Evolutionary conservation across 2,329 filamentous ascomycete species (phyloP).

Genomic region (Colletotrichum scovillei): DNA sequence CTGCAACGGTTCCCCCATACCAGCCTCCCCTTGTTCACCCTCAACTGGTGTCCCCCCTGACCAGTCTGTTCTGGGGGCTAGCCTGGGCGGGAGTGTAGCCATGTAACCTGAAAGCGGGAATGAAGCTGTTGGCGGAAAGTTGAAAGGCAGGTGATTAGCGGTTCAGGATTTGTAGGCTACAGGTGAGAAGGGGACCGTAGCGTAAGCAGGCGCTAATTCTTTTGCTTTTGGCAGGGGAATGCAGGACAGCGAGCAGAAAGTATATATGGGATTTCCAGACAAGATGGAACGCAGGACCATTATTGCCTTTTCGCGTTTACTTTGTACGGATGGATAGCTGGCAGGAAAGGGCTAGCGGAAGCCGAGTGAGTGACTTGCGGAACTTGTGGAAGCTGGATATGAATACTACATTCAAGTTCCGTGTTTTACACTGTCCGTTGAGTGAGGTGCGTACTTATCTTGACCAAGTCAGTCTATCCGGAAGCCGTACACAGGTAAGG

Average conservation of each 20-base stretch:
- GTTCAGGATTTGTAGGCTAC: not conserved
- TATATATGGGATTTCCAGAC: constrained; percentile 4
- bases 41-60: constrained; percentile 16
- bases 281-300: constrained; percentile 20
- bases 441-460: too few relatives aligned
- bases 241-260: not conserved
- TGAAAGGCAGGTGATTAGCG: not conserved
- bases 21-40: constrained; percentile 29
- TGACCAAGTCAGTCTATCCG: not conserved
- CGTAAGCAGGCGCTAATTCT: not conserved
- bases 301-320: not conserved
- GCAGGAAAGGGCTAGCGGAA: not conserved
- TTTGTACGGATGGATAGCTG: not conserved
- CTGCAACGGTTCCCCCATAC: constrained; percentile 24
- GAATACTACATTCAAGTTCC: constrained; percentile 7
- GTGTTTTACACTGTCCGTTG: not conserved
- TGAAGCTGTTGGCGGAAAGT: not conserved
- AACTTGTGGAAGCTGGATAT: not conserved
- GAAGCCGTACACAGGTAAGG: not conserved
- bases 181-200: not conserved
- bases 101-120: constrained; percentile 23
- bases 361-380: constrained; percentile 17
- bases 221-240: constrained; percentile 8
- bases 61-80: constrained; percentile 28
- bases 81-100: constrained; percentile 12